Base-by-base conservation (phyloP, 2,329 filamentous ascomycete genomes). In the Monosporascus ibericus region DNA sequence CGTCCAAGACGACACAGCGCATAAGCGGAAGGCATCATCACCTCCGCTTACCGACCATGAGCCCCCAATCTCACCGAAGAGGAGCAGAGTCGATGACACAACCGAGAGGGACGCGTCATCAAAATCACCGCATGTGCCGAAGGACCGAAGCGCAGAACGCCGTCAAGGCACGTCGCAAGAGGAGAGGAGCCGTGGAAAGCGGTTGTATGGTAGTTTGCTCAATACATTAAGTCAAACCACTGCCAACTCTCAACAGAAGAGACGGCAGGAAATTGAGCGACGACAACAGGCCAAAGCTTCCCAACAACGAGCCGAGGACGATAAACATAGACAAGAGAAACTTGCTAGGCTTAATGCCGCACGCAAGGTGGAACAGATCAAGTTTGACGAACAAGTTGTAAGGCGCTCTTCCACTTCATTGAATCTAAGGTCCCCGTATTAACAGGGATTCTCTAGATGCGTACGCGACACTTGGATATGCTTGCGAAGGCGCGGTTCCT, bases 131-230 rank as follows among this genome's bases (percentile, higher is more conserved):
- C 51, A 54, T 7, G 42, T 56, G 15, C 44, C 50, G 8, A 58
- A 52, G 48, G 53, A 58, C 47, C 36, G 56, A 25, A 51, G 56
- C 30, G 48, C 62, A 51, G 64, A 71, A 49, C 67, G 70, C 48
- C 72, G 75, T 48, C 71, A 68, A 57, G 74, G 67, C 52, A 71
- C 78, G 49, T 72, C 76, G 27, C 75, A 84, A 52, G 65, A 95
- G 63, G 92, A 97, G 67, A 90, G 86, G 69, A 90, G 88, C 67
- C 86, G 92, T 38, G 88, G 89, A 22, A 87, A 88, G 69, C 82
- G 92, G 50, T 77, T 97, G 55, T 96, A 96, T 66, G 92, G 92
- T 55, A 88, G 86, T 37, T 73, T 95, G 52, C 75, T 94, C 54
- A 88, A 80, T 67, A 90, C 87, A 38, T 78, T 95, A 55, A 90